phyloP scores from a whole-genome alignment of 495 filamentous ascomycete species.

The Penicillium ochrochloron region DNA sequence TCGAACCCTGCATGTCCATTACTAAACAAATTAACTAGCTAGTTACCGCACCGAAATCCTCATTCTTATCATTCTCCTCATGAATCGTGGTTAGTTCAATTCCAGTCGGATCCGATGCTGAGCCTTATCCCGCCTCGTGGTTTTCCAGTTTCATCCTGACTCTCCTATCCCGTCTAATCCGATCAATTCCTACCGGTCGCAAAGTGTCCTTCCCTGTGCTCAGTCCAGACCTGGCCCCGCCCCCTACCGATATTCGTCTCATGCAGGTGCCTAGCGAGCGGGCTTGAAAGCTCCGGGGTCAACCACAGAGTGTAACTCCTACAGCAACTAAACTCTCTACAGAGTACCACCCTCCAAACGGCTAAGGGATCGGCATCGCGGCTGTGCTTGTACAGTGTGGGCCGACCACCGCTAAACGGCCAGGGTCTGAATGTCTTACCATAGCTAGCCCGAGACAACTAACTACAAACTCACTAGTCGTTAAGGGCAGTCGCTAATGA shows the following conservation, averaged over 20 bases:
- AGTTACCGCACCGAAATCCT: neutral
- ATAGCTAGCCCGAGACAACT: neutral
- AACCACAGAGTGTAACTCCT: neutral
- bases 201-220: neutral
- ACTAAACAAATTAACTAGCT: no score
- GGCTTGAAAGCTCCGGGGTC: neutral
- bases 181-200: neutral
- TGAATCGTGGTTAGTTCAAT: neutral
- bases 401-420: neutral
- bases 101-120: neutral
- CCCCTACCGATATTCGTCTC: neutral
- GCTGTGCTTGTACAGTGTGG: neutral
- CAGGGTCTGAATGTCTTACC: neutral
- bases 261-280: slow-evolving; percentile 2
- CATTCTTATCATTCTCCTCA: neutral
- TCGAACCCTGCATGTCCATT: no score
- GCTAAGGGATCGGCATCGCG: neutral
- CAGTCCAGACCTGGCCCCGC: neutral
- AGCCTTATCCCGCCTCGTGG: neutral
- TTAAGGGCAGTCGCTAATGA: neutral
- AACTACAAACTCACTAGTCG: neutral
- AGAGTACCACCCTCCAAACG: neutral
- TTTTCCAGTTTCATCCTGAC: neutral
- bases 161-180: neutral
- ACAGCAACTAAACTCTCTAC: neutral